Base-by-base conservation (phyloP, 2,329 filamentous ascomycete species). In the Aspergillus sp. region DNA sequence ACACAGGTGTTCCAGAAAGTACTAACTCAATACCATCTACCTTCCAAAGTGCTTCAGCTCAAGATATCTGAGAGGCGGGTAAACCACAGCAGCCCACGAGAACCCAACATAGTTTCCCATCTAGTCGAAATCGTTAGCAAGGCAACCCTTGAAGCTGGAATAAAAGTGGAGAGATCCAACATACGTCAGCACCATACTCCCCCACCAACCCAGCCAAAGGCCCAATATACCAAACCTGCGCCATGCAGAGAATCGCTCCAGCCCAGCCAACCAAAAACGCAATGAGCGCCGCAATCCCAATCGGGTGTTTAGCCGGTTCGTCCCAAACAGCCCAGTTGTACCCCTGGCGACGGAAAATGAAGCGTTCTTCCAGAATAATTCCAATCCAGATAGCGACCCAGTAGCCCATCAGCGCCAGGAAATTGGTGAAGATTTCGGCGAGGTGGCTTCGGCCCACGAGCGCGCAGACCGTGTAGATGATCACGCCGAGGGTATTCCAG, bases 321-420 rank as follows among this genome's bases (percentile, higher is more conserved):
- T 89, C 81, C 87, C 88, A 91, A 3, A 79, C 77, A 17, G 77
- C 77, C 87, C 87, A 90, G 64, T 87, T 83, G 74, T 85, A 90
- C 1, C 78, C 80, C 1, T 70, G 78, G 3, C 80, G 76, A 2
- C 86, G 81, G 72, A 91, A 91, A 53, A 91, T 78, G 22, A 88
- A 72, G 53, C 88, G 83, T 69, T 91, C 89, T 62, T 80, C 77
- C 15, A 79, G 73, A 2, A 85, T 78, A 51, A 91, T 88, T 1
- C 83, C 82, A 22, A 89, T 81, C 85, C 87, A 89, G 49, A 89
- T 85, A 15, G 82, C 82, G 17, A 89, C 82, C 87, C 87, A 91
- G 74, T 90, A 91, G 1, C 88, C 89, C 85, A 91, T 90, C 23
- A 91, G 76, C 0, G 87, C 86, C 5, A 91, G 80, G 72, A 91